Percentiles rank a stretch among this genome's conserved stretches.
Conservation (phyloP, 192 early-diverging fungal species). For the Chytriomyces hyalinus region DNA sequence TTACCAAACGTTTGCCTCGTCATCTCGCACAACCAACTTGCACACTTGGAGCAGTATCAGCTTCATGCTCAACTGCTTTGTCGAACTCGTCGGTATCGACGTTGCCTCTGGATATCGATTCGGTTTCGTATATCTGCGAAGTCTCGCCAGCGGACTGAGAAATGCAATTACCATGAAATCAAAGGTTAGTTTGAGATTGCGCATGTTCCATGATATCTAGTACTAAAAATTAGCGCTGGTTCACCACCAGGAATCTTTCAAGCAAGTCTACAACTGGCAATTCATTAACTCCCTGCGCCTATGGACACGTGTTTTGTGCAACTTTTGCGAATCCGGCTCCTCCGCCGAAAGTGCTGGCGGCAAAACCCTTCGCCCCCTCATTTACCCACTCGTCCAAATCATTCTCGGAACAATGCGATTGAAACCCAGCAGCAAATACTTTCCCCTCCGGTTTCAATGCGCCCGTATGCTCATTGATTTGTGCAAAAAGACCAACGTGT, state of each 20-base stretch:
- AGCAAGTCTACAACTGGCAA: conserved; percentile 96
- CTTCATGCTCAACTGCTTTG: conserved; percentile 92
- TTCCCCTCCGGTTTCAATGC: conserved; percentile 91
- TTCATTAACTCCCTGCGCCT: conserved; percentile 90
- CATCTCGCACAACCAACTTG: conserved; percentile 75
- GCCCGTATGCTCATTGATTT: conserved; percentile 75
- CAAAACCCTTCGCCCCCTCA: conserved; percentile 56
- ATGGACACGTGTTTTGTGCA: conserved; percentile 83
- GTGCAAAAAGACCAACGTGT: conserved; percentile 71
- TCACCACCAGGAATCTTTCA: conserved; percentile 70
- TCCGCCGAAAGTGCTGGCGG: conserved; percentile 54
- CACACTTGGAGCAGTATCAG: conserved; percentile 83
- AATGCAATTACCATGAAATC: conserved; percentile 83
- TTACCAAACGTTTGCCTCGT: conserved; percentile 81
- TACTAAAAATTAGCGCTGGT: neutral
- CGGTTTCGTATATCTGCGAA: conserved; percentile 90
- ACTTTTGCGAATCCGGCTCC: conserved; percentile 65
- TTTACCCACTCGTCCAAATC: conserved; percentile 80
- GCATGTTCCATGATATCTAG: conserved; percentile 16
- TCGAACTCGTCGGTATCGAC: conserved; percentile 84
- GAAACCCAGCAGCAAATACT: conserved; percentile 87
- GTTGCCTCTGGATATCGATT: conserved; percentile 85
- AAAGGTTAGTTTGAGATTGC: conserved; percentile 45
- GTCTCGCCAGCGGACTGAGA: conserved; percentile 91
- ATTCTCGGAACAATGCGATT: conserved; percentile 58